phyloP scores from a whole-genome alignment of 192 early-diverging fungal genomes.

The Coemansia sp. region DNA sequence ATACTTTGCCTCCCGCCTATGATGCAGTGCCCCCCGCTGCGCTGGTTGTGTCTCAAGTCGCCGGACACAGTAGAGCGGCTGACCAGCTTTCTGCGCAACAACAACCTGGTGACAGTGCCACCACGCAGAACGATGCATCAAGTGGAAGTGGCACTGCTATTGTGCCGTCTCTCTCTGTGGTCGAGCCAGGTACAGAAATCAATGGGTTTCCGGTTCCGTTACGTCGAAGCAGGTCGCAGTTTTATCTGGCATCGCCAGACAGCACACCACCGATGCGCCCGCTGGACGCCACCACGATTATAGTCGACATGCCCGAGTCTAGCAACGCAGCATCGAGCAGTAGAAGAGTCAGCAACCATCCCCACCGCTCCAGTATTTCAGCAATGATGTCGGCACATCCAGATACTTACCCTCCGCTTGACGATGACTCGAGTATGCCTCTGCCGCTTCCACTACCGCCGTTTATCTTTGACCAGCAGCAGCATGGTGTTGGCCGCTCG shows the following conservation, averaged over 20 bases:
- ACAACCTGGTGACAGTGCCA: neutral
- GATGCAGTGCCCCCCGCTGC: conserved; percentile 13
- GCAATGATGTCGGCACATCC: conserved; percentile 1
- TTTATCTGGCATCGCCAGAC: conserved; percentile 48
- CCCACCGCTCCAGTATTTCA: neutral
- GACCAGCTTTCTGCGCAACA: neutral
- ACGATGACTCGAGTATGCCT: neutral
- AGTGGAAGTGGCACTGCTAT: neutral
- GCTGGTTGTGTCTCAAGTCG: neutral
- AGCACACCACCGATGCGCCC: conserved; percentile 24
- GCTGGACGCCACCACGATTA: neutral
- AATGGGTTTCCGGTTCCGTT: conserved; percentile 41
- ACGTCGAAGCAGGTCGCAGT: conserved; percentile 37
- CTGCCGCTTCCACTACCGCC: conserved; percentile 3
- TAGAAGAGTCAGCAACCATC: neutral
- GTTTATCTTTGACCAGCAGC: neutral
- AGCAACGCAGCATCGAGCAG: neutral
- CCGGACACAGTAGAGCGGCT: neutral
- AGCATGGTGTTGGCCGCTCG: neutral
- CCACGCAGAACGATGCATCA: conserved; percentile 4
- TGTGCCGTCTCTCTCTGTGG: conserved; percentile 6
- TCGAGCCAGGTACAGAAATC: conserved; percentile 22
- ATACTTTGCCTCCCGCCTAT: conserved; percentile 46
- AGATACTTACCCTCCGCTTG: neutral
- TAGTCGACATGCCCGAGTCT: neutral